These are phyloP conservation scores for Cladosporium sp. DNA, from an alignment of 2,329 filamentous ascomycete genomes.

Conservation along the genomic window DNA sequence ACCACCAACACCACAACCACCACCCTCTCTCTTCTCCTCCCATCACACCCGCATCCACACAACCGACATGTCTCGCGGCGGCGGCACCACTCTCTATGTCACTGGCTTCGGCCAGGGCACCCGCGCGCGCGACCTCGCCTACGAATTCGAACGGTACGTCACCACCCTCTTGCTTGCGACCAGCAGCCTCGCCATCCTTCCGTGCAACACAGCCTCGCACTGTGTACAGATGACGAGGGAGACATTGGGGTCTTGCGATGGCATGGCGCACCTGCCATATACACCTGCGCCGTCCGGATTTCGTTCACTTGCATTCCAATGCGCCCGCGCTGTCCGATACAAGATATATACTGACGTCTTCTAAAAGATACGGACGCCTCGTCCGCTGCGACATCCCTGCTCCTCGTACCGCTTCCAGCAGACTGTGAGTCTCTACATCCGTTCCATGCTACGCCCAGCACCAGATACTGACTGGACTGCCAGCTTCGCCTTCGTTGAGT, in stretches of 20 bases:
- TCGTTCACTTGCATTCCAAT: neutral
- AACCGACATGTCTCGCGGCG: constrained; percentile 75
- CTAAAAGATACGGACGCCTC: constrained; percentile 82
- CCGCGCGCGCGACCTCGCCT: constrained; percentile 96
- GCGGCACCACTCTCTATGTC: constrained; percentile 90
- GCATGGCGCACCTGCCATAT: neutral
- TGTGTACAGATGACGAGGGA: too few relatives aligned
- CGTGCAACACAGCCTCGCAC: neutral
- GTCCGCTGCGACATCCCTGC: constrained; percentile 98
- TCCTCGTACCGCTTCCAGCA: constrained; percentile 85
- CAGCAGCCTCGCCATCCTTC: neutral
- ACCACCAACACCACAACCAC: neutral
- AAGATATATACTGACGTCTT: constrained; percentile 39
- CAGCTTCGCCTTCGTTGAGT: constrained; percentile 97
- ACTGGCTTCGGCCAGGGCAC: constrained; percentile 99
- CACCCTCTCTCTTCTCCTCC: neutral
- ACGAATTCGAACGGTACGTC: constrained; percentile 99
- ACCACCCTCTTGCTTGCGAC: constrained; percentile 33
- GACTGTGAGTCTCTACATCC: constrained; percentile 69
- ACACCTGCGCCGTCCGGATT: neutral
- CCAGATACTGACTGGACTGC: constrained; percentile 34
- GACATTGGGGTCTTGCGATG: too few relatives aligned
- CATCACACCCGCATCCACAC: neutral
- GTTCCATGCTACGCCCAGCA: neutral
- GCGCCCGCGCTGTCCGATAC: neutral